Percentiles rank a stretch among this genome's conserved stretches.
phyloP scores from a whole-genome alignment of 345 rosid species.

The Clarkia xantiana region DNA sequence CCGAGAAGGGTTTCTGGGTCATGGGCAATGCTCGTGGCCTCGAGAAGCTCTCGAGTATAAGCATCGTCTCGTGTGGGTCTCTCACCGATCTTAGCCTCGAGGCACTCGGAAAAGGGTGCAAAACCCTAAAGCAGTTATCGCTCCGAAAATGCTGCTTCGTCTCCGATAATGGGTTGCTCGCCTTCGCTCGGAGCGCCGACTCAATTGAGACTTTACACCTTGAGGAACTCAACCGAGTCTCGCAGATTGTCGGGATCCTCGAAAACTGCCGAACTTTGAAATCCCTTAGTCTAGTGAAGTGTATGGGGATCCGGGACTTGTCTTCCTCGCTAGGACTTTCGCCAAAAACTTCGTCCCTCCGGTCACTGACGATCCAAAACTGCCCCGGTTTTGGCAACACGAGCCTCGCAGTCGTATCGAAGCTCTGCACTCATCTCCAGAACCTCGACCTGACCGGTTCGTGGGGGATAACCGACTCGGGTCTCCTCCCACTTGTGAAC shows the following conservation, averaged over 20 bases:
- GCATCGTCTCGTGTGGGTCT: constrained; percentile 44
- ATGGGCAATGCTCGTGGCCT: constrained; percentile 67
- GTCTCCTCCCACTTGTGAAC: constrained; percentile 39
- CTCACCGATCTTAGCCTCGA: constrained; percentile 51
- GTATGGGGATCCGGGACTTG: constrained; percentile 53
- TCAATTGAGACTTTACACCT: constrained; percentile 62
- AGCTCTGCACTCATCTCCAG: constrained; percentile 56
- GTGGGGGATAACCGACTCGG: constrained; percentile 43
- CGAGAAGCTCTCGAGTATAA: constrained; percentile 29
- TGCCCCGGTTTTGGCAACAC: constrained; percentile 59
- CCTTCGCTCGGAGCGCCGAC: constrained; percentile 30
- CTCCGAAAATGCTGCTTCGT: constrained; percentile 50
- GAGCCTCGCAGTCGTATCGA: constrained; percentile 40
- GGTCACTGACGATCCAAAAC: constrained; percentile 37
- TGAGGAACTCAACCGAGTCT: constrained; percentile 49
- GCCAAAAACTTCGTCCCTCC: constrained; percentile 16
- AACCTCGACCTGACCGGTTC: constrained; percentile 44
- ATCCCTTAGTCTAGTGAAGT: constrained; percentile 36
- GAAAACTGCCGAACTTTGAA: constrained; percentile 40
- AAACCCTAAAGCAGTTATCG: constrained; percentile 47
- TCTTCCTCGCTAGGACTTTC: too few relatives aligned
- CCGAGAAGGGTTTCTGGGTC: constrained; percentile 76
- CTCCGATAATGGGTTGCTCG: constrained; percentile 42
- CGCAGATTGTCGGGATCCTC: constrained; percentile 31
- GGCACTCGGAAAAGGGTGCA: constrained; percentile 43